A percentile compares a stretch with the other conserved stretches of the same genome.
These are phyloP conservation scores for Magnusiomyces magnusii DNA, from an alignment of 1,139 yeast genomes.

Conservation along the genomic window DNA sequence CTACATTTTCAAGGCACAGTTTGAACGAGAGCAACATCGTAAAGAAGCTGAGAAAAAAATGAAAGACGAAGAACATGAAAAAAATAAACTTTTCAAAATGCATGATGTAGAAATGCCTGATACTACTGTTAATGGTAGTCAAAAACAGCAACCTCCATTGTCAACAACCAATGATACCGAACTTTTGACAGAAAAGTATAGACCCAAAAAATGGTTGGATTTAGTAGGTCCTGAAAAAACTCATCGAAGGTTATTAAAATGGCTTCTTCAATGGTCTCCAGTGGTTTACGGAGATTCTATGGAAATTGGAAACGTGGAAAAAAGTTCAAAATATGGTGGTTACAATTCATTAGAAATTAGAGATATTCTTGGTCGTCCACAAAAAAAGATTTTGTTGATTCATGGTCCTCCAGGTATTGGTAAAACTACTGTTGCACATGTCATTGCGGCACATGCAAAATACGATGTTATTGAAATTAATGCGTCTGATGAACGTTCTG, in stretches of 20 bases:
- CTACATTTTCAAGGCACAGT: not conserved
- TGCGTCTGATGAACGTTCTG: constrained; percentile 80
- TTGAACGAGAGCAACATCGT: not conserved
- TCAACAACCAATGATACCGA: not conserved
- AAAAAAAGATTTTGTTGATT: constrained; percentile 57
- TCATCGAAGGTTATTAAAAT: constrained; percentile 61
- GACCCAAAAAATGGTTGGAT: constrained; percentile 67
- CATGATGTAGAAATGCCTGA: not conserved
- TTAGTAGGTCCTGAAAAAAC: constrained; percentile 74
- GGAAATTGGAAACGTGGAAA: constrained; percentile 14
- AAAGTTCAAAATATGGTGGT: constrained; percentile 16
- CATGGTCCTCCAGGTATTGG: constrained; percentile 98
- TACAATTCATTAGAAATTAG: constrained; percentile 8
- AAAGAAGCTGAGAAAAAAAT: not conserved
- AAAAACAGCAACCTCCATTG: too few relatives aligned
- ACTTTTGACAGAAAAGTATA: constrained; percentile 66
- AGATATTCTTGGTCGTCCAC: constrained; percentile 66
- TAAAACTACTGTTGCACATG: constrained; percentile 83
- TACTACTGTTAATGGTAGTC: too few relatives aligned
- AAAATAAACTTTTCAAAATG: not conserved
- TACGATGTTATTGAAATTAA: constrained; percentile 77
- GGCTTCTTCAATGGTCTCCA: constrained; percentile 79
- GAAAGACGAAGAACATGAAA: not conserved
- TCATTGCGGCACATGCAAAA: constrained; percentile 75
- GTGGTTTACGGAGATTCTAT: constrained; percentile 41